Evolutionary conservation across 345 rosid species (phyloP), one percentile per base, ranked within the genome.

Genomic region (Hypericum perforatum): DNA sequence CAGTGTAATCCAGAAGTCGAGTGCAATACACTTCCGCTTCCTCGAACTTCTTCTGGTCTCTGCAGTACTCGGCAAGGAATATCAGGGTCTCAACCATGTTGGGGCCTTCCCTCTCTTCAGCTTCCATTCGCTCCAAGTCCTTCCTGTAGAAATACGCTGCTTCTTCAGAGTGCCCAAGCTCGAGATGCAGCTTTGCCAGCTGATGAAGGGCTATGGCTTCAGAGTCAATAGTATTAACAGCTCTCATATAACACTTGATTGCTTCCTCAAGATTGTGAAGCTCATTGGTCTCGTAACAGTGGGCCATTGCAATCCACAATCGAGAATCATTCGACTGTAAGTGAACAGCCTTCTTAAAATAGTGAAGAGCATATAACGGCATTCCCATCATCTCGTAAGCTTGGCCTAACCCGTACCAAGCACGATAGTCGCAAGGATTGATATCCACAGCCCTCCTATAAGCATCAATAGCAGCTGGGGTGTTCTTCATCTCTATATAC

Each of bases 381-480:
- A 85, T 77, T 62, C 83, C 72, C 84, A 82, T 86, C 97, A 92
- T 85, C 75, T 92, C 95, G 68, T 92, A 90, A 13, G 95, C 92
- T 63, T 90, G 97, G 58, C 95, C 97, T 54, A 90, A 71, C 16
- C 97, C 97, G 68, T 90, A 86, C 97, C 97, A 90, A 41, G 97
- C 97, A 63, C 97, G 76, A 61, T 85, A 89, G 61, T 92, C 98
- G 62, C 81, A 57, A 8, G 97, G 81, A 68, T 80, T 78, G 63
- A 92, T 82, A 62, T 88, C 98, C 60, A 92, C 97, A 63, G 97
- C 98, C 52, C 91, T 64, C 71, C 94, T 76, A 54, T 92, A 92
- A 39, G 97, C 98, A 77, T 92, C 98, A 56, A 92, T 65, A 6
- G 98, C 98, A 45, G 98, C 95, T 48, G 98, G 83, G 2, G 86